phyloP scores from a whole-genome alignment of 2,329 filamentous ascomycete species.

The Talaromyces funiculosus region DNA sequence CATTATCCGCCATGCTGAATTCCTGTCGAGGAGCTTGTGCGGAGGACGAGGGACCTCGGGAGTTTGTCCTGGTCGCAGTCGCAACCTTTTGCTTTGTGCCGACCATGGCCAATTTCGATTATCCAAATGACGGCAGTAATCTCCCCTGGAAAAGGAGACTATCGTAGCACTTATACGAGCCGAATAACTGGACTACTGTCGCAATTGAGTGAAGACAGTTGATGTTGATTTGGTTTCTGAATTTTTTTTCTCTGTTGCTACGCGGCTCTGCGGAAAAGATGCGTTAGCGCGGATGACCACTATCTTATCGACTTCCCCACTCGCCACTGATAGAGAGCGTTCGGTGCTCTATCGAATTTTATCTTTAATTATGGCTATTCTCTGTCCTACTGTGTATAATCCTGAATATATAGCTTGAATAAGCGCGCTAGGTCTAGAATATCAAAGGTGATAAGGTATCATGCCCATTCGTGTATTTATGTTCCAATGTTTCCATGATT shows the following conservation, averaged over 20 bases:
- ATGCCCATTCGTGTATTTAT: not conserved
- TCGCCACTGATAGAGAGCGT: not conserved
- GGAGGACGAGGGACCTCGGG: slow-evolving; percentile 18
- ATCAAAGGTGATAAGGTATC: not conserved
- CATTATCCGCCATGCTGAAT: slow-evolving; percentile 22
- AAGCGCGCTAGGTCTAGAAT: no score
- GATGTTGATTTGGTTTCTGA: not conserved
- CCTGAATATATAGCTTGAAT: no score
- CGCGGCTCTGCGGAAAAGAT: slow-evolving; percentile 14
- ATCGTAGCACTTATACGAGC: no score
- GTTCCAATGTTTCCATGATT: not conserved
- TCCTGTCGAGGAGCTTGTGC: slow-evolving; percentile 16
- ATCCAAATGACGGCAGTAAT: not conserved
- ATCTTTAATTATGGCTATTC: no score
- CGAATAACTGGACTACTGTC: not conserved
- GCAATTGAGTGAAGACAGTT: not conserved
- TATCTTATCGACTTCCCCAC: not conserved
- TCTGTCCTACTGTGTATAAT: no score
- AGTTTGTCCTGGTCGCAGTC: slow-evolving; percentile 19
- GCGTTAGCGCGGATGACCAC: slow-evolving; percentile 4
- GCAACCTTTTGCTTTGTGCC: slow-evolving; percentile 26
- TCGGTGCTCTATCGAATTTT: not conserved
- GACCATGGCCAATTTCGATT: slow-evolving; percentile 14
- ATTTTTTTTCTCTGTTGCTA: slow-evolving; percentile 12
- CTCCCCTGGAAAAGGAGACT: not conserved